These are phyloP conservation scores for Cryptococcus sp. DNA, from an alignment of 1,284 basidiomycete genomes.

Conservation along the genomic window DNA sequence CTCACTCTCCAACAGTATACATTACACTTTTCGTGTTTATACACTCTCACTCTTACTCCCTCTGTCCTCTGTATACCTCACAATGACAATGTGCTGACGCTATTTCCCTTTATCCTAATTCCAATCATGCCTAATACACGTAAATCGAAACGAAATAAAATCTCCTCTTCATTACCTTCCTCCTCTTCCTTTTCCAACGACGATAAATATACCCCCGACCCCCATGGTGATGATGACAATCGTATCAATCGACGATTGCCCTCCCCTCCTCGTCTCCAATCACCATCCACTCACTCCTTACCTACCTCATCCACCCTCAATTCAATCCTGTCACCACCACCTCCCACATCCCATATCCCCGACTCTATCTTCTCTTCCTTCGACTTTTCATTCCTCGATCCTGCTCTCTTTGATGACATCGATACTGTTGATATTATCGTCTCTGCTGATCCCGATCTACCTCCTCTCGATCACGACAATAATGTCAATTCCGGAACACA, in stretches of 20 bases:
- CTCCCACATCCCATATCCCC: not conserved
- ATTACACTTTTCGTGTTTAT: not conserved
- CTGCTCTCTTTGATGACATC: not conserved
- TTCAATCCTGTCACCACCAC: not conserved
- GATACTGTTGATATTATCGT: not conserved
- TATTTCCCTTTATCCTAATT: not conserved
- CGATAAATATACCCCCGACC: constrained; percentile 5
- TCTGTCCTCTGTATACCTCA: too few species aligned
- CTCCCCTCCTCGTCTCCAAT: not conserved
- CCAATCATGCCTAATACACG: not conserved
- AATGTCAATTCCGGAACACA: constrained; percentile 14
- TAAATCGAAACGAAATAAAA: too few species aligned
- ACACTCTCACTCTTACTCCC: too few species aligned
- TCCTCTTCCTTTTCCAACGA: too few species aligned
- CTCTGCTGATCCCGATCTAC: not conserved
- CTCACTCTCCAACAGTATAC: not conserved
- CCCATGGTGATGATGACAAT: not conserved
- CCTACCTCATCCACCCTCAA: too few species aligned
- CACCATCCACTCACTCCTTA: too few species aligned
- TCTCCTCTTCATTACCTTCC: not conserved
- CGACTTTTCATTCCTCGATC: not conserved
- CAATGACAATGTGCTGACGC: not conserved
- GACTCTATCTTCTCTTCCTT: not conserved
- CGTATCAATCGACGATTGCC: too few species aligned
- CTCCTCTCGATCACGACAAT: not conserved